Conservation (phyloP, 2,329 filamentous ascomycete species). For the Venturia oleaginea region DNA sequence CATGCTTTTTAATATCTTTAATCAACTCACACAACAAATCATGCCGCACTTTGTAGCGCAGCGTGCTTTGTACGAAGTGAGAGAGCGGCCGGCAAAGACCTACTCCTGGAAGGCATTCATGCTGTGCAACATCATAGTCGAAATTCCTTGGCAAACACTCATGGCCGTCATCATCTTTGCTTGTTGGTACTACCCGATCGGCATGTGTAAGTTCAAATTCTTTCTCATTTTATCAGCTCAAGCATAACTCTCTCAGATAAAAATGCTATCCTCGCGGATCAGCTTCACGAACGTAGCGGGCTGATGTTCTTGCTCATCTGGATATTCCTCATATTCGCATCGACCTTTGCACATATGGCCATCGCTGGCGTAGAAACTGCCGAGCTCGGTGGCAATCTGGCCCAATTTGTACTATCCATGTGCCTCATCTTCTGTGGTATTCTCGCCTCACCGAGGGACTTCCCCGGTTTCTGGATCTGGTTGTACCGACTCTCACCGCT, state of each 20-base stretch:
- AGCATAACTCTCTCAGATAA: conserved; percentile 33
- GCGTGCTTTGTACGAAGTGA: conserved; percentile 72
- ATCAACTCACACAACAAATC: conserved; percentile 67
- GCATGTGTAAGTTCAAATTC: conserved; percentile 35
- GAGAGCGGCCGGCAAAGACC: conserved; percentile 73
- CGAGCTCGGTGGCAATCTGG: conserved; percentile 66
- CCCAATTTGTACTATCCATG: conserved; percentile 64
- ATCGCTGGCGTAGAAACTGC: conserved; percentile 68
- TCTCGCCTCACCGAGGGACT: conserved; percentile 50
- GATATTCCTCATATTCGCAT: conserved; percentile 69
- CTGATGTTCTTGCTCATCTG: conserved; percentile 72
- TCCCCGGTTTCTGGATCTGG: conserved; percentile 74
- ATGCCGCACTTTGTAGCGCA: conserved; percentile 84
- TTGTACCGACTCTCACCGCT: conserved; percentile 74
- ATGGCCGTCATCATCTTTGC: conserved; percentile 70
- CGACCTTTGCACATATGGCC: conserved; percentile 70
- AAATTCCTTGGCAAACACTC: conserved; percentile 75
- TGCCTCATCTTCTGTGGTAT: conserved; percentile 69
- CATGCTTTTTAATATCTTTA: conserved; percentile 72
- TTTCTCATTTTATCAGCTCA: neutral
- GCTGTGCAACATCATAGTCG: conserved; percentile 72
- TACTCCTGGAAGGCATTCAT: conserved; percentile 84
- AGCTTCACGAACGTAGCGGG: conserved; percentile 59
- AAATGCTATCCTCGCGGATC: conserved; percentile 55
- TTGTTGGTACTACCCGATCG: conserved; percentile 79